Percentiles rank a stretch among this genome's conserved stretches.
Evolutionary conservation across 257 asterid species (phyloP).

Genomic region (Buddleja alternifolia): DNA sequence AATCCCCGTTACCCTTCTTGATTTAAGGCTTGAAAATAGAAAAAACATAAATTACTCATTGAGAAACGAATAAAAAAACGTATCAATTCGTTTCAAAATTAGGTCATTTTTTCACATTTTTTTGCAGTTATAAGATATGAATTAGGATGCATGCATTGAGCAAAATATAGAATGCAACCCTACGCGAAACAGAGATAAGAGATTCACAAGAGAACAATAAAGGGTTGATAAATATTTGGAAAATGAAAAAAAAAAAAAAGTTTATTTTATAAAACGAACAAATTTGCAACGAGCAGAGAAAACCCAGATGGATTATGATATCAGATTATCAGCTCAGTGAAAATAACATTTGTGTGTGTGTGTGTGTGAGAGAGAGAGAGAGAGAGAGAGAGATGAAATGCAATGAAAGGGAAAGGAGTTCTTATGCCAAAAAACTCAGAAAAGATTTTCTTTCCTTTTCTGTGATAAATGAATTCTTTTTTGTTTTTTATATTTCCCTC

Average conservation of each 20-base stretch:
- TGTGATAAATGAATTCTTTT: too few relatives aligned
- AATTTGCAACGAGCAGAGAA: neutral
- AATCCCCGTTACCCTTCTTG: conserved; percentile 14
- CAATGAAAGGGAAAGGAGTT: neutral
- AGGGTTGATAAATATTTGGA: neutral
- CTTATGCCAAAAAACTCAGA: neutral
- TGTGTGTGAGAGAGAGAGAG: too few relatives aligned
- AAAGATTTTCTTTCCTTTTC: neutral
- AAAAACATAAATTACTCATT: neutral
- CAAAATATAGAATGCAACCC: conserved; percentile 6
- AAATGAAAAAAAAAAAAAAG: too few relatives aligned
- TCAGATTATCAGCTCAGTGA: conserved; percentile 14
- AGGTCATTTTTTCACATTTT: neutral
- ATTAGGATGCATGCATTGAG: conserved; percentile 30
- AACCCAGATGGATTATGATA: conserved; percentile 36
- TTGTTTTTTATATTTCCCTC: neutral
- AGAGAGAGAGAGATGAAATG: neutral
- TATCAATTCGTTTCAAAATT: conserved; percentile 12
- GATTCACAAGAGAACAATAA: conserved; percentile 1
- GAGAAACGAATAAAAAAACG: neutral
- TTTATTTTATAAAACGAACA: neutral
- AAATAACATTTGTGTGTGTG: neutral
- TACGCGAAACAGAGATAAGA: conserved; percentile 1
- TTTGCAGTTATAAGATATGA: neutral
- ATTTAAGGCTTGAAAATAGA: neutral